Conservation (phyloP, 2,329 filamentous ascomycete genomes). For the Neoascochyta sp. region DNA sequence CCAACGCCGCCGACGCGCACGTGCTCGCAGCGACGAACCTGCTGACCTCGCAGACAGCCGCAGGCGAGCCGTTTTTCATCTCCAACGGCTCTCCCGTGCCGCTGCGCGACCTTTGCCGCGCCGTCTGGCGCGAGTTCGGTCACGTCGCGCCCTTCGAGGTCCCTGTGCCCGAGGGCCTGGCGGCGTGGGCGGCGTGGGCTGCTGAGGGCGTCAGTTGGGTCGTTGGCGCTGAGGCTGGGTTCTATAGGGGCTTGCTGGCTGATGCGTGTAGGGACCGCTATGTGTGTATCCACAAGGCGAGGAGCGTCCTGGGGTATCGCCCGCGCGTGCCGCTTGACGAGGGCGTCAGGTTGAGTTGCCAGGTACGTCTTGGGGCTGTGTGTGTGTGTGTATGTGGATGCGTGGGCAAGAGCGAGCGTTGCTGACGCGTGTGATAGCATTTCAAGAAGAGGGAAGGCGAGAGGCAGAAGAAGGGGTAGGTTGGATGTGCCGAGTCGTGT, state of each 20-base stretch:
- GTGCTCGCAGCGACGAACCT: conserved; percentile 74
- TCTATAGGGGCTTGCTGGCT: conserved; percentile 53
- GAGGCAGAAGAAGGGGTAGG: neutral
- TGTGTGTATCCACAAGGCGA: conserved; percentile 52
- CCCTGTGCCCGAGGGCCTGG: conserved; percentile 47
- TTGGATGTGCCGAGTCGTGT: conserved; percentile 1
- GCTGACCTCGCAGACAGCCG: conserved; percentile 56
- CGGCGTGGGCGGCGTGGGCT: conserved; percentile 46
- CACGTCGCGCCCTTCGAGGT: conserved; percentile 51
- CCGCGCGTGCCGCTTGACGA: conserved; percentile 51
- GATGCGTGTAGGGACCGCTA: conserved; percentile 55
- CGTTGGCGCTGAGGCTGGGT: conserved; percentile 43
- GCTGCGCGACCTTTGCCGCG: conserved; percentile 84
- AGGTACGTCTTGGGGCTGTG: conserved; percentile 16
- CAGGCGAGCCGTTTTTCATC: conserved; percentile 82
- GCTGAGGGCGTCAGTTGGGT: conserved; percentile 49
- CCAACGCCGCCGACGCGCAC: conserved; percentile 73
- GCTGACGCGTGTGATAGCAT: conserved; percentile 1
- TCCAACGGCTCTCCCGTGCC: conserved; percentile 86
- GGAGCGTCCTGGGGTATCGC: conserved; percentile 50
- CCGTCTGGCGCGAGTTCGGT: conserved; percentile 66
- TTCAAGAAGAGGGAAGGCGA: neutral
- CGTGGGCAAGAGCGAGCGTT: neutral
- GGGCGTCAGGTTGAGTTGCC: conserved; percentile 40
- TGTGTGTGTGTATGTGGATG: no score